A percentile compares a stretch with the other conserved stretches of the same genome.
Evolutionary conservation across 2,329 filamentous ascomycete genomes (phyloP).

Genomic region (Botrytis byssoidea): DNA sequence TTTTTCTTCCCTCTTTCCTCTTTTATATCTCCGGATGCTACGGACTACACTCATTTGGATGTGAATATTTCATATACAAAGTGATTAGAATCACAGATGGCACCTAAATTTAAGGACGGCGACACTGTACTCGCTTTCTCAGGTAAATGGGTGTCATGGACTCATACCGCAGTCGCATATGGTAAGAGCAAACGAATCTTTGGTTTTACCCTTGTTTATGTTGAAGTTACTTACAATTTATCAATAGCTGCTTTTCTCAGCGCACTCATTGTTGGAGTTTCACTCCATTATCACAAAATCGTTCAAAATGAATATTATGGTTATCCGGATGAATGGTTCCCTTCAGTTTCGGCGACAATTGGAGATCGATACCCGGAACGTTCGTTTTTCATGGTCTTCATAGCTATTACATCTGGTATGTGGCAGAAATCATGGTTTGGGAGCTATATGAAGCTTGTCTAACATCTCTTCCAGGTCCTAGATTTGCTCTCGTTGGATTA

Average conservation of each 20-base stretch:
- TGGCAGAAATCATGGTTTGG: not conserved
- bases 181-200: conserved; percentile 47
- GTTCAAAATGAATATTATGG: conserved; percentile 96
- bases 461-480: conserved; percentile 60
- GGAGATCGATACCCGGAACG: conserved; percentile 96
- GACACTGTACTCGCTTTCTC: conserved; percentile 65
- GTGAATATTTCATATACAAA: conserved; percentile 28
- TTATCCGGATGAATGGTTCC: conserved; percentile 94
- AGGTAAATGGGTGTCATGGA: conserved; percentile 86
- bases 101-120: conserved; percentile 59
- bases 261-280: conserved; percentile 76
- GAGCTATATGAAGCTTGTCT: conserved; percentile 22
- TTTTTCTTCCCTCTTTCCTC: conserved; percentile 3
- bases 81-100: conserved; percentile 40
- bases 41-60: conserved; percentile 36
- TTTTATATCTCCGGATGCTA: conserved; percentile 29
- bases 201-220: not conserved
- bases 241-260: conserved; percentile 74
- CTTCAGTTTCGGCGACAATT: conserved; percentile 93
- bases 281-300: conserved; percentile 92
- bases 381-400: conserved; percentile 96
- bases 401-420: conserved; percentile 87
- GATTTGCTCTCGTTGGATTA: conserved; percentile 84
- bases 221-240: conserved; percentile 25
- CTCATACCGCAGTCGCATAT: conserved; percentile 83